Conservation (phyloP, 331 rosid species). For the Rhamnella rubrinervis region DNA sequence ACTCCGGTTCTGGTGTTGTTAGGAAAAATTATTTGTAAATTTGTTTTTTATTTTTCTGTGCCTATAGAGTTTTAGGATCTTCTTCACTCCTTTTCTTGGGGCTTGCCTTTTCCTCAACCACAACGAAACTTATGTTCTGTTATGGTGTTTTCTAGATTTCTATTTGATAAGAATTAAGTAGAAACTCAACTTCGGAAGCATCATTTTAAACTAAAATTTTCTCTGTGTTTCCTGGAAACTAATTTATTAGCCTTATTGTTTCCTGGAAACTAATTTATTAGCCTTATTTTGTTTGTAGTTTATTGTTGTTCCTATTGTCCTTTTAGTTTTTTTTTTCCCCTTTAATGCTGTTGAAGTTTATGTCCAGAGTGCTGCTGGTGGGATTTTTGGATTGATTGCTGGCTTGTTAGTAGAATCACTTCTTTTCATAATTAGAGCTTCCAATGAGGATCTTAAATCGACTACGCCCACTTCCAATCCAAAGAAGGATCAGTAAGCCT, state of each 20-base stretch:
- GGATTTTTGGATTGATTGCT: slow-evolving; percentile 76
- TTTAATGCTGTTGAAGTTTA: not conserved
- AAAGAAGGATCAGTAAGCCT: slow-evolving; percentile 69
- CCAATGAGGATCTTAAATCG: slow-evolving; percentile 40
- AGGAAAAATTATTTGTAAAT: no score
- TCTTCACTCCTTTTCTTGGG: no score
- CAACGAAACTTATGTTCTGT: no score
- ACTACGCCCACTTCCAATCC: slow-evolving; percentile 44
- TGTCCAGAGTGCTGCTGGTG: slow-evolving; percentile 89
- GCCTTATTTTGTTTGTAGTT: not conserved
- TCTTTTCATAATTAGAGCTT: slow-evolving; percentile 81
- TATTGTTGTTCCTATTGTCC: not conserved
- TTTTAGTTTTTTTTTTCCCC: not conserved
- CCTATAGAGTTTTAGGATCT: no score
- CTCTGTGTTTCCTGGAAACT: slow-evolving; percentile 10
- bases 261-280: not conserved
- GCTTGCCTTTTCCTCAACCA: no score
- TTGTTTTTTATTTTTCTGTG: no score
- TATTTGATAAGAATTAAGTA: no score
- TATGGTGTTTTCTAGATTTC: no score
- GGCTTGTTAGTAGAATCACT: slow-evolving; percentile 95
- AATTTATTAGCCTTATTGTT: no score
- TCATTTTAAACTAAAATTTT: not conserved
- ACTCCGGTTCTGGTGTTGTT: no score
- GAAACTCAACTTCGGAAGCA: slow-evolving; percentile 18